Evolutionary conservation across 164 flowering plant species (phyloP), one percentile per base, ranked within the genome.

Genomic region (Echeveria elegans): DNA sequence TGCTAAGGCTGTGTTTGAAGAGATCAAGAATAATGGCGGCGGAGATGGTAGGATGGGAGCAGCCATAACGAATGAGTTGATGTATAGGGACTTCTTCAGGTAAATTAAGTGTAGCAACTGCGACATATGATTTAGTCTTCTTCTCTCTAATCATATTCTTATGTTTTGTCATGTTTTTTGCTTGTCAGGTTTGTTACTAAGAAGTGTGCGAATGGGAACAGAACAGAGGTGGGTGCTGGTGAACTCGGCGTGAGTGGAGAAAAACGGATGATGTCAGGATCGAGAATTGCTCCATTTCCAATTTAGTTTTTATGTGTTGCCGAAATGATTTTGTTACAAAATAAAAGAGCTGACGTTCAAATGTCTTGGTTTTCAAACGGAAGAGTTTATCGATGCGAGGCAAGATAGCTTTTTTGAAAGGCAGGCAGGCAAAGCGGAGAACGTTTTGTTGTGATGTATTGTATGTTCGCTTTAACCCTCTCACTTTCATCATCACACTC

Each of bases 81-180:
- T 53, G 60, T 53, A 31, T 30, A 53, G 60, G 31, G 60, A 53
- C 60, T 53, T 53, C 31, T 53, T 53, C 60, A 53, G 60, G 60
- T 53, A 50, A 24, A 53, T 9, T 1, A 9, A 9, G 5, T 21
- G 4, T 4, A n/a, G 58, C 18, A 48, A n/a, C 19, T 18, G 21
- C 53, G 1, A 48, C 4, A 19, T 2, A 14, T 11, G 14, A 3
- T 52, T 52, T 6, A n/a, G n/a, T n/a, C n/a, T n/a, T 21, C 23
- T 1, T 5, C 9, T 6, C 6, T 23, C 29, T 52, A 28, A 48
- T 0, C n/a, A 5, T 48, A 24, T 48, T 48, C 53, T 48, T 23
- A 48, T 48, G 7, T 48, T 23, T 52, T 24, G 0, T 21, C 31
- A 9, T 40, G 11, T 40, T 40, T 40, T 11, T 40, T 40, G 45